Evolutionary conservation across 306 rosid species (phyloP), one percentile per base, ranked within the genome.

Genomic region (Rosa rugosa): DNA sequence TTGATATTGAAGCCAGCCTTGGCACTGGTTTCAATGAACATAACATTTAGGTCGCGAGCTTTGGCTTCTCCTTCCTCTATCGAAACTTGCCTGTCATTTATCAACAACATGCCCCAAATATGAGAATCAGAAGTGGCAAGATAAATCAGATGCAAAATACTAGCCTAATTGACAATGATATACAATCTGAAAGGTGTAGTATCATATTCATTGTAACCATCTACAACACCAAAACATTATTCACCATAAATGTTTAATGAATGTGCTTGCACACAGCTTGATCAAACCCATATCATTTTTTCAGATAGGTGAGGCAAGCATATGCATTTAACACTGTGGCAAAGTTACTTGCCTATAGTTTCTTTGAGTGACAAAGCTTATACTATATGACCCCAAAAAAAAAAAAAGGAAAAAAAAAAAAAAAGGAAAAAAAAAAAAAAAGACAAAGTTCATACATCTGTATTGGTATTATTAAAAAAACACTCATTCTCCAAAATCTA

Each of bases 21-120:
- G 80, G 98, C 98, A 87, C 92, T 93, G 70, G 95, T 93, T 86
- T 93, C 98, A 47, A 93, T 93, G 57, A 88, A 91, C 97, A 93
- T 90, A 67, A 91, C 97, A 51, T 91, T 90, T 49, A 93, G 86
- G 68, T 90, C 97, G 41, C 87, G 91, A 75, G 93, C 84, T 83
- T 90, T 93, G 14, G 88, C 94, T 87, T 93, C 98, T 66, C 88
- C 98, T 83, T 93, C 98, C 88, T 91, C 98, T 44, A 92, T 83
- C 27, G 97, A 93, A 78, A 93, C 98, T 90, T 93, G 94, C 88
- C 97, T 91, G 88, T 46, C 64, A 60, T 71, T 80, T 65, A 57
- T 76, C 31, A 47, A 63, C 77, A 76, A 27, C 23, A 71, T 60
- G 54, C 66, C 46, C 27, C 60, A 72, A 45, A 78, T 63, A 69